These are phyloP conservation scores for Agaricus subrufescens DNA, from an alignment of 768 basidiomycete genomes.

Conservation along the genomic window DNA sequence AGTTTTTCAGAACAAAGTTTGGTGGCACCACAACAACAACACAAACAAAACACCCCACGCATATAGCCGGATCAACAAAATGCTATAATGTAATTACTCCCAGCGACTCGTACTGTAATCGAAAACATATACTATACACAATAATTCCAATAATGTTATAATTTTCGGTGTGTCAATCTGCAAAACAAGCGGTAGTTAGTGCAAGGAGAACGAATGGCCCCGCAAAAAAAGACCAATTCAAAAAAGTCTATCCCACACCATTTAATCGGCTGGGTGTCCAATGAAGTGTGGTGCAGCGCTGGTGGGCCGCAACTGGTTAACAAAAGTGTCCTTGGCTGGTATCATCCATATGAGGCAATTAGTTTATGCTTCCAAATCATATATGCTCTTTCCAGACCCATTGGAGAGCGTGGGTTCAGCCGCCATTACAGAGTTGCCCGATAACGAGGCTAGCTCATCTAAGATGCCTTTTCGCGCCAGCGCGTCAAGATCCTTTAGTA, in stretches of 20 bases:
- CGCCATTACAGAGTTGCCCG: constrained; percentile 49
- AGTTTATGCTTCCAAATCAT: constrained; percentile 18
- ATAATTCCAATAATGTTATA: no score
- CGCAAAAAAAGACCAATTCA: no score
- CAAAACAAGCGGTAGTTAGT: no score
- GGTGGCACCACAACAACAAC: constrained; percentile 12
- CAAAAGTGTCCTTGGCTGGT: neutral
- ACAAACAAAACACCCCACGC: constrained; percentile 8
- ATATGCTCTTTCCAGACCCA: constrained; percentile 21
- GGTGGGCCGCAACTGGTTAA: no score
- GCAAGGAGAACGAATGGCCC: no score
- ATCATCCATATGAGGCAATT: neutral
- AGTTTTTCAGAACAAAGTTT: constrained; percentile 71
- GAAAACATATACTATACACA: no score
- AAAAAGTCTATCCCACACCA: no score
- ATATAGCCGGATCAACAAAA: constrained; percentile 4
- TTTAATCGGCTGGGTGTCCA: no score
- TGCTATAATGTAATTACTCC: no score
- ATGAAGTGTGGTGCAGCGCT: no score
- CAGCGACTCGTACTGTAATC: no score
- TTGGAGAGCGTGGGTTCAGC: constrained; percentile 20
- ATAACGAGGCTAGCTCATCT: constrained; percentile 74
- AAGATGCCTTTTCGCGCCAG: constrained; percentile 78
- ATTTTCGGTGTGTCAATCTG: no score
- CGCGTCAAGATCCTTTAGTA: constrained; percentile 82